Percentiles rank a stretch among this genome's conserved stretches.
phyloP scores from a whole-genome alignment of 768 basidiomycete species.

The Naganishia vaughanmartiniae region DNA sequence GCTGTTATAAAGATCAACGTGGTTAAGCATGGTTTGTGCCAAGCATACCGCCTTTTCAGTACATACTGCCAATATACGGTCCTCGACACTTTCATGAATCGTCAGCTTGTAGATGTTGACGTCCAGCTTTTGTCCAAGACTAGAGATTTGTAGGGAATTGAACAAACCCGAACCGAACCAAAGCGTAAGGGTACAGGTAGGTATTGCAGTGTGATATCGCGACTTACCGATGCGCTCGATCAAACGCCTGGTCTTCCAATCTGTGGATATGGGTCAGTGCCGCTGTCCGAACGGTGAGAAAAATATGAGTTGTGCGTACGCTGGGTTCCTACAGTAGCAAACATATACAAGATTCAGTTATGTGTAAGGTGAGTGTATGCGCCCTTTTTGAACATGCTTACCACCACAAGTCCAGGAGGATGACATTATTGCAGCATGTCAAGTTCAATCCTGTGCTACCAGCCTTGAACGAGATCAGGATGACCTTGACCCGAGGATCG shows the following conservation, averaged over 20 bases:
- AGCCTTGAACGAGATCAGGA: slow-evolving; percentile 94
- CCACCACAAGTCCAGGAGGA: slow-evolving; percentile 91
- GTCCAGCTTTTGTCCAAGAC: slow-evolving; percentile 75
- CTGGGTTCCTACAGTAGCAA: slow-evolving; percentile 36
- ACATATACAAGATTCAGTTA: slow-evolving; percentile 8
- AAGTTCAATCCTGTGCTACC: slow-evolving; percentile 91
- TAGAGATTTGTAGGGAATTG: not conserved
- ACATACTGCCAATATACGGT: slow-evolving; percentile 71
- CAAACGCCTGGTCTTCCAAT: slow-evolving; percentile 64
- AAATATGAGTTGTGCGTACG: not conserved
- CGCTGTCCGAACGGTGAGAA: slow-evolving; percentile 52
- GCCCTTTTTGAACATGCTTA: slow-evolving; percentile 17
- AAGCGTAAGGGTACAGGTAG: not conserved
- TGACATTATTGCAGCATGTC: slow-evolving; percentile 89
- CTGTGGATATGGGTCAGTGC: not conserved
- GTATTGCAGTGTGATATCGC: not conserved
- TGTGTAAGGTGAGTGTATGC: not conserved
- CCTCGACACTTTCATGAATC: slow-evolving; percentile 80
- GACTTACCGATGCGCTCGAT: slow-evolving; percentile 35
- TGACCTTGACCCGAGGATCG: slow-evolving; percentile 63
- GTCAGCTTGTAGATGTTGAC: slow-evolving; percentile 72
- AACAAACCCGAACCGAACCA: too few relatives aligned
- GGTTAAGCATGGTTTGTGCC: not conserved
- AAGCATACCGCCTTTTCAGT: not conserved
- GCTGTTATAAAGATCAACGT: slow-evolving; percentile 51